These are phyloP conservation scores for Globisporangium acanthophoron DNA, from an alignment of 352 stramenopile genomes.

Conservation along the genomic window DNA sequence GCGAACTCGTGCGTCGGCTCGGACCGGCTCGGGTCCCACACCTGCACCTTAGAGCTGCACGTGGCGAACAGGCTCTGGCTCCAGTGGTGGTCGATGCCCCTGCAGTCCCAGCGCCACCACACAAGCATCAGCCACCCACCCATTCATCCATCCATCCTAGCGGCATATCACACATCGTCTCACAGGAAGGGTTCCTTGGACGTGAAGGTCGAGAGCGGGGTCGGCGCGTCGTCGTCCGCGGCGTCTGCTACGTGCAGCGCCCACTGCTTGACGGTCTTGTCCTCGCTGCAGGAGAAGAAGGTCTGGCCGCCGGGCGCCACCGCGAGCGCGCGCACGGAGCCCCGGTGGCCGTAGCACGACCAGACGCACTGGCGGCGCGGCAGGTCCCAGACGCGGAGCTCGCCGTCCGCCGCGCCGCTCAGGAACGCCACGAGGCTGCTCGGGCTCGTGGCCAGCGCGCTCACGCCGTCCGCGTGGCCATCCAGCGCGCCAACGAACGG, in stretches of 20 bases:
- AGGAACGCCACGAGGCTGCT: constrained; percentile 87
- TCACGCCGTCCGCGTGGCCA: constrained; percentile 96
- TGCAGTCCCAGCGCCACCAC: constrained; percentile 60
- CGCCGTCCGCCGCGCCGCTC: constrained; percentile 89
- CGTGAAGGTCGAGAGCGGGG: constrained; percentile 64
- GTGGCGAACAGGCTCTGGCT: constrained; percentile 89
- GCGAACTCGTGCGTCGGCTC: constrained; percentile 92
- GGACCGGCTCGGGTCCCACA: constrained; percentile 94
- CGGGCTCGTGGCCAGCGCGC: constrained; percentile 87
- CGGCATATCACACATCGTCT: constrained; percentile 8
- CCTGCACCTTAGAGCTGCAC: constrained; percentile 91
- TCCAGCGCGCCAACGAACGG: constrained; percentile 97
- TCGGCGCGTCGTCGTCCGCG: constrained; percentile 58
- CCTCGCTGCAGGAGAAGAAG: constrained; percentile 94
- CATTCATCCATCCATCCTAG: neutral
- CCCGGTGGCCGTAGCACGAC: constrained; percentile 89
- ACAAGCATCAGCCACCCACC: constrained; percentile 1
- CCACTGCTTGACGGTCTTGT: constrained; percentile 95
- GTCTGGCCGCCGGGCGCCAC: constrained; percentile 67
- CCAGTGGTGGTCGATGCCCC: constrained; percentile 98
- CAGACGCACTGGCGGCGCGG: constrained; percentile 91
- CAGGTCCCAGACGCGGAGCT: constrained; percentile 98
- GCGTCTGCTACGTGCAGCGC: constrained; percentile 54
- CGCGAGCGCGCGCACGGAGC: constrained; percentile 92
- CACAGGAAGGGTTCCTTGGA: constrained; percentile 86